These are phyloP conservation scores for Coemansia sp. DNA, from an alignment of 192 early-diverging fungal genomes.

Conservation along the genomic window DNA sequence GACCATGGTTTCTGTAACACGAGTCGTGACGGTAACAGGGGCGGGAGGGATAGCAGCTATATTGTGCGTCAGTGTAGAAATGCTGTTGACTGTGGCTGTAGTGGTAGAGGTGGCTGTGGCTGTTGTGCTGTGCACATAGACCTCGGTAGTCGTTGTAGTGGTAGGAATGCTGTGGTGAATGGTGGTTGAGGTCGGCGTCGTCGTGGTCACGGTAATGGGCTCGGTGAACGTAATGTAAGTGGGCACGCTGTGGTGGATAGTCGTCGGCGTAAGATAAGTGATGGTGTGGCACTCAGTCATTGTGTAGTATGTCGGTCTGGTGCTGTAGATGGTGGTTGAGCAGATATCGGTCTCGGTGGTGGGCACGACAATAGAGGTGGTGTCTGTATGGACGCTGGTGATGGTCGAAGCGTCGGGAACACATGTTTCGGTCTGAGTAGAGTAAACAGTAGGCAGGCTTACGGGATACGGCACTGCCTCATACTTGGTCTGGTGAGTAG, in stretches of 20 bases:
- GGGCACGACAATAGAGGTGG: slow-evolving; percentile 22
- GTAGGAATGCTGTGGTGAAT: slow-evolving; percentile 28
- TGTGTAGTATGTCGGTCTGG: slow-evolving; percentile 35
- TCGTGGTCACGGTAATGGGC: slow-evolving; percentile 12
- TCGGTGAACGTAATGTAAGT: slow-evolving; percentile 45
- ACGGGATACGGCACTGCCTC: slow-evolving; percentile 9
- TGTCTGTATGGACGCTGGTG: slow-evolving; percentile 30
- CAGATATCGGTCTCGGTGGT: slow-evolving; percentile 21
- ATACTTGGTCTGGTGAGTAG: slow-evolving; percentile 4
- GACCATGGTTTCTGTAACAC: slow-evolving; percentile 17
- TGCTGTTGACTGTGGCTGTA: slow-evolving; percentile 16
- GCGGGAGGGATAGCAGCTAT: background rate
- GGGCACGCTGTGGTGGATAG: slow-evolving; percentile 35
- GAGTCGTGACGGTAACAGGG: background rate
- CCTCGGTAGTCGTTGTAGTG: slow-evolving; percentile 26
- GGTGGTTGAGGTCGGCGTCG: slow-evolving; percentile 24
- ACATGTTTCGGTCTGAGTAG: slow-evolving; percentile 31
- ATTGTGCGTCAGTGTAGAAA: slow-evolving; percentile 11
- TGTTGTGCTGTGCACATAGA: slow-evolving; percentile 19
- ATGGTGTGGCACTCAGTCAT: slow-evolving; percentile 31
- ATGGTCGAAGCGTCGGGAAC: slow-evolving; percentile 24
- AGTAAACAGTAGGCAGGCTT: slow-evolving; percentile 31
- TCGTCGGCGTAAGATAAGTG: slow-evolving; percentile 29
- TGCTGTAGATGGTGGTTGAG: slow-evolving; percentile 26
- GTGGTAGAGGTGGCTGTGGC: slow-evolving; percentile 27